Percentiles rank a stretch among this genome's conserved stretches.
phyloP scores from a whole-genome alignment of 768 basidiomycete species.

The Termitomyces sp. region DNA sequence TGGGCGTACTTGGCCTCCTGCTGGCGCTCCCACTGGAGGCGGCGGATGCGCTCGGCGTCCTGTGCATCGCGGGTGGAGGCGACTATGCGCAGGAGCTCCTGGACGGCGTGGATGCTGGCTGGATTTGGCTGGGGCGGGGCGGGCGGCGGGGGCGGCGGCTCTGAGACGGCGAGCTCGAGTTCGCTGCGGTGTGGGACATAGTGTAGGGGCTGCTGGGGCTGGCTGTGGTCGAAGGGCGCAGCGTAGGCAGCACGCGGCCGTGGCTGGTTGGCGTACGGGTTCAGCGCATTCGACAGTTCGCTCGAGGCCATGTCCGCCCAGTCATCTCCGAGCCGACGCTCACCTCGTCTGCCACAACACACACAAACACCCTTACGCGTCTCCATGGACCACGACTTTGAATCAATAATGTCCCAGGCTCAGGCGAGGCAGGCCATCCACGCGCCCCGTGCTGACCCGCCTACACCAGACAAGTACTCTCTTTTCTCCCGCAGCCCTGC shows the following conservation, averaged over 20 bases:
- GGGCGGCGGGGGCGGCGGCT: conserved; percentile 27
- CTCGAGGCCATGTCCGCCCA: conserved; percentile 48
- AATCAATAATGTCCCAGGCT: conserved; percentile 43
- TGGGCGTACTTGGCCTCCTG: conserved; percentile 56
- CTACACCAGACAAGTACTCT: conserved; percentile 54
- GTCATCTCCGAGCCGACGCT: not conserved
- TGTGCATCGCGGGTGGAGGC: conserved; percentile 53
- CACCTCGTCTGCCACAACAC: conserved; percentile 19
- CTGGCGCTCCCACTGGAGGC: conserved; percentile 63
- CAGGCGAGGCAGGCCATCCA: conserved; percentile 37
- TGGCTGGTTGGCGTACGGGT: conserved; percentile 52
- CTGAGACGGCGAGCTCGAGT: conserved; percentile 54
- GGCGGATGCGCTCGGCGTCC: conserved; percentile 53
- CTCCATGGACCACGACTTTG: conserved; percentile 46
- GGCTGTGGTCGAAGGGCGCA: no score
- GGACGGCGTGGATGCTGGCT: conserved; percentile 39
- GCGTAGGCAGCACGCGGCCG: conserved; percentile 19
- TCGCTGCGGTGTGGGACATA: conserved; percentile 42
- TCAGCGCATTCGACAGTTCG: conserved; percentile 76
- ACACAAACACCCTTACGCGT: conserved; percentile 38
- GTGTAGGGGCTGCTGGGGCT: no score
- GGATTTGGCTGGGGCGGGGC: conserved; percentile 24
- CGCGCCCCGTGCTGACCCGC: conserved; percentile 37
- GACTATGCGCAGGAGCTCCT: conserved; percentile 56
- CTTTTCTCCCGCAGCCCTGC: no score